These are phyloP conservation scores for Sutorius eximius DNA, from an alignment of 1,284 basidiomycete species.

Conservation along the genomic window DNA sequence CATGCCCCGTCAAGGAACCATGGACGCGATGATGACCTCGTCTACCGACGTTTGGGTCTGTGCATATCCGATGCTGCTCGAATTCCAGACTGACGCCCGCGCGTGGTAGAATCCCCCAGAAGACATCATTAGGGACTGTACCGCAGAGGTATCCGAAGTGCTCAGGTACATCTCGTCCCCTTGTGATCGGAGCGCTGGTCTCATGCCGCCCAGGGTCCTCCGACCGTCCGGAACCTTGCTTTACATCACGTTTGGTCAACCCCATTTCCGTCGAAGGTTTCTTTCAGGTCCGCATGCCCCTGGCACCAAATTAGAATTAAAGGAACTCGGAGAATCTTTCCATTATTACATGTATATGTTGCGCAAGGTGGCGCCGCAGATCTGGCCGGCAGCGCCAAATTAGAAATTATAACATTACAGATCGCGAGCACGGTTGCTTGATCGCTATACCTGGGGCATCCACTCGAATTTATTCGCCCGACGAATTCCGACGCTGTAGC, in stretches of 20 bases:
- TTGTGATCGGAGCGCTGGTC: neutral
- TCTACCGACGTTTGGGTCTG: conserved; percentile 89
- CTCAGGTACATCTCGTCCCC: conserved; percentile 50
- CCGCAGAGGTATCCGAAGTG: conserved; percentile 79
- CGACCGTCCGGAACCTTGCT: conserved; percentile 66
- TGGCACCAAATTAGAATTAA: conserved; percentile 61
- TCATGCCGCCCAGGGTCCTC: conserved; percentile 54
- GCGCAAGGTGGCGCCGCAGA: conserved; percentile 21
- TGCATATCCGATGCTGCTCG: conserved; percentile 3
- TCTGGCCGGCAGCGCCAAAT: neutral
- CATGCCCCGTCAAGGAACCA: conserved; percentile 56
- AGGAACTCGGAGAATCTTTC: conserved; percentile 73
- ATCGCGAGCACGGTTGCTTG: neutral
- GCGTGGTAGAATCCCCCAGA: conserved; percentile 71
- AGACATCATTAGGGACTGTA: conserved; percentile 75
- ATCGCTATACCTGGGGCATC: neutral
- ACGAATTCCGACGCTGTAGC: neutral
- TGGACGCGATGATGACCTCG: conserved; percentile 92
- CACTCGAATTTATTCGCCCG: neutral
- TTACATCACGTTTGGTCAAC: conserved; percentile 90
- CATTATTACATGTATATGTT: conserved; percentile 82
- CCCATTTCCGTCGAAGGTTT: conserved; percentile 82
- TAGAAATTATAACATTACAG: neutral
- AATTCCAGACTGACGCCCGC: neutral
- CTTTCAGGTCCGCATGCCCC: conserved; percentile 45